phyloP scores from a whole-genome alignment of 768 basidiomycete genomes.

The Leccinum subgranulosum region DNA sequence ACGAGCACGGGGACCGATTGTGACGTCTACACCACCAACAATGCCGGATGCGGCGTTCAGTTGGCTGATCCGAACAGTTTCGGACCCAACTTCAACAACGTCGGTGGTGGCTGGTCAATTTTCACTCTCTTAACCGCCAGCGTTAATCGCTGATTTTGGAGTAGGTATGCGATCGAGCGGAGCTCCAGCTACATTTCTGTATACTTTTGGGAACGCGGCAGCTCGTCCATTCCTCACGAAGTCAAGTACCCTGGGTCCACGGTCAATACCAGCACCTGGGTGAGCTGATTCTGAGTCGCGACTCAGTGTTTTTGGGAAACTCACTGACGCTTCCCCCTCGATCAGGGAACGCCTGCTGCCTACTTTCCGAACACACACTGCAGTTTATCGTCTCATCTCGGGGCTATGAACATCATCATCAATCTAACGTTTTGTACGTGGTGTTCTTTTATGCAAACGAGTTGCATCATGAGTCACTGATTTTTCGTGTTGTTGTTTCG shows the following conservation, averaged over 20 bases:
- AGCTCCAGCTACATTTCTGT: slow-evolving; percentile 30
- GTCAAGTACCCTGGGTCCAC: slow-evolving; percentile 23
- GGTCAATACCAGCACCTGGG: slow-evolving; percentile 26
- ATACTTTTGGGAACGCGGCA: slow-evolving; percentile 42
- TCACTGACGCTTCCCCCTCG: neutral
- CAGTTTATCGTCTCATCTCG: slow-evolving; percentile 14
- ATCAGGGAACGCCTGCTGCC: slow-evolving; percentile 15
- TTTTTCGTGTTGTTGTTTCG: neutral
- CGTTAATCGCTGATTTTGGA: neutral
- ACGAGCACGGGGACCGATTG: slow-evolving; percentile 22
- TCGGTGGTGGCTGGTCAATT: slow-evolving; percentile 37
- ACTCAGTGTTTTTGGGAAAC: no score
- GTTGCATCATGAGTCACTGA: neutral
- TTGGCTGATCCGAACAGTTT: slow-evolving; percentile 28
- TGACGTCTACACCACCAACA: slow-evolving; percentile 18
- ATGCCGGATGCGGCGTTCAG: slow-evolving; percentile 33
- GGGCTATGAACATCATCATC: slow-evolving; percentile 21
- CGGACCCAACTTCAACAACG: slow-evolving; percentile 34
- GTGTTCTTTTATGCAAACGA: neutral
- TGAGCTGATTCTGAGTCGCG: slow-evolving; percentile 1
- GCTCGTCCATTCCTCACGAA: slow-evolving; percentile 33
- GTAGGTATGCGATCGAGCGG: slow-evolving; percentile 36
- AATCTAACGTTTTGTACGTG: slow-evolving; percentile 21
- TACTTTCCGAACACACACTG: slow-evolving; percentile 13
- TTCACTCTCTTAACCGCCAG: neutral